phyloP scores from a whole-genome alignment of 164 flowering plant genomes.

The Malania oleifera region DNA sequence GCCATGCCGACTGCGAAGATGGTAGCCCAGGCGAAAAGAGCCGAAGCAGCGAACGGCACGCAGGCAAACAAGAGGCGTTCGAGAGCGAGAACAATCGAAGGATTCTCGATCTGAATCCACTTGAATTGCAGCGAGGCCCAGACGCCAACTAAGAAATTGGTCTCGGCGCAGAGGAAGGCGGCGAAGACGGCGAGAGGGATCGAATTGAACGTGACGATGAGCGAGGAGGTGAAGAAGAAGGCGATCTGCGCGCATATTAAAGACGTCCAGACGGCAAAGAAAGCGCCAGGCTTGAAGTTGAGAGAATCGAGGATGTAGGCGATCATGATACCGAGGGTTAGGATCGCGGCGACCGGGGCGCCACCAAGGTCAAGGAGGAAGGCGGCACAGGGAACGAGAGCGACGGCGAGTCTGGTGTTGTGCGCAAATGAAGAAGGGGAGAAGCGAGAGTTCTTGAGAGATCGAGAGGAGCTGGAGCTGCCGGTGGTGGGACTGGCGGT shows the following conservation, averaged over 20 bases:
- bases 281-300: conserved; percentile 64
- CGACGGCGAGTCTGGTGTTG: conserved; percentile 74
- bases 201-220: conserved; percentile 42
- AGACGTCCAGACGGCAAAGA: conserved; percentile 83
- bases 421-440: conserved; percentile 55
- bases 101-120: conserved; percentile 83
- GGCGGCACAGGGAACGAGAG: conserved; percentile 71
- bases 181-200: conserved; percentile 53
- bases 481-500: conserved; percentile 1
- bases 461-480: conserved; percentile 14
- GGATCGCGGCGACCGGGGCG: conserved; percentile 60
- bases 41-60: conserved; percentile 56
- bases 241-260: conserved; percentile 71
- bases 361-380: conserved; percentile 97
- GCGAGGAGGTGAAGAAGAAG: conserved; percentile 63
- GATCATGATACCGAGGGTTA: conserved; percentile 73
- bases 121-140: conserved; percentile 96
- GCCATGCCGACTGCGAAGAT: conserved; percentile 78
- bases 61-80: conserved; percentile 89
- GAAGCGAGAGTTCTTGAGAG: conserved; percentile 41
- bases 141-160: conserved; percentile 71
- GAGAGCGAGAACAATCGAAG: conserved; percentile 72
- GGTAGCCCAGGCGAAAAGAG: conserved; percentile 80
- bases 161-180: conserved; percentile 54
- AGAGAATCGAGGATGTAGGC: conserved; percentile 86